Evolutionary conservation across 345 rosid genomes (phyloP).

Genomic region (Aethionema arabicum): DNA sequence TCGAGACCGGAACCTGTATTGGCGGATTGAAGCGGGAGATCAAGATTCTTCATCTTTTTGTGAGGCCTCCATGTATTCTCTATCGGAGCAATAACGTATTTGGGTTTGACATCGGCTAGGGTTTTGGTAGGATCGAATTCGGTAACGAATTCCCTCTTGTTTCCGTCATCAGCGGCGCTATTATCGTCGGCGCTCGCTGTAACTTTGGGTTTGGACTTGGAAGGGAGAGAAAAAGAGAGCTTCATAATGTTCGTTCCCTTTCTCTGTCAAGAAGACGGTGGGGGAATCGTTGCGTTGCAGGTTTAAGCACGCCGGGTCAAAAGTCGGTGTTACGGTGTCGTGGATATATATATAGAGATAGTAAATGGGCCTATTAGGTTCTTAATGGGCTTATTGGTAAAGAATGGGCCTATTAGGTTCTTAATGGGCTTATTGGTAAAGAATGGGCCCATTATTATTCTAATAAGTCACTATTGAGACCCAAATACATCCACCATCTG

Average conservation of each 20-base stretch:
- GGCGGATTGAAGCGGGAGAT: slow-evolving; percentile 43
- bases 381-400: too few relatives aligned
- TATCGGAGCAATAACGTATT: slow-evolving; percentile 54
- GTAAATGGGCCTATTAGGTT: background rate
- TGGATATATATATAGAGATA: background rate
- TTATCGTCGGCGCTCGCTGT: slow-evolving; percentile 13
- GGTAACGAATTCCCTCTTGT: slow-evolving; percentile 46
- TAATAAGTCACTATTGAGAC: too few relatives aligned
- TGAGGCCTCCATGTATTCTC: slow-evolving; percentile 53
- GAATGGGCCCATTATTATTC: too few relatives aligned
- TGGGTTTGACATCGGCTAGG: slow-evolving; percentile 34
- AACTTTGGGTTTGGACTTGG: slow-evolving; percentile 44
- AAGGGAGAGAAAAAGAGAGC: slow-evolving; percentile 57
- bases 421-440: too few relatives aligned
- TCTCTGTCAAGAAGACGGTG: slow-evolving; percentile 19
- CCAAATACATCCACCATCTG: too few relatives aligned
- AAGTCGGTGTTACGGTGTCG: too few relatives aligned
- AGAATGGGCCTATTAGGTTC: too few relatives aligned
- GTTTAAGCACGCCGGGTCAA: too few relatives aligned
- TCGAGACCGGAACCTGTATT: slow-evolving; percentile 42
- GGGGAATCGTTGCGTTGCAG: background rate
- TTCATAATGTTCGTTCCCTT: slow-evolving; percentile 41
- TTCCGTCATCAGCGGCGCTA: slow-evolving; percentile 31
- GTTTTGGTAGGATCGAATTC: slow-evolving; percentile 58
- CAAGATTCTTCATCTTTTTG: slow-evolving; percentile 68